These are phyloP conservation scores for Bipolaris sorokiniana DNA, from an alignment of 2,329 filamentous ascomycete genomes.

Conservation along the genomic window DNA sequence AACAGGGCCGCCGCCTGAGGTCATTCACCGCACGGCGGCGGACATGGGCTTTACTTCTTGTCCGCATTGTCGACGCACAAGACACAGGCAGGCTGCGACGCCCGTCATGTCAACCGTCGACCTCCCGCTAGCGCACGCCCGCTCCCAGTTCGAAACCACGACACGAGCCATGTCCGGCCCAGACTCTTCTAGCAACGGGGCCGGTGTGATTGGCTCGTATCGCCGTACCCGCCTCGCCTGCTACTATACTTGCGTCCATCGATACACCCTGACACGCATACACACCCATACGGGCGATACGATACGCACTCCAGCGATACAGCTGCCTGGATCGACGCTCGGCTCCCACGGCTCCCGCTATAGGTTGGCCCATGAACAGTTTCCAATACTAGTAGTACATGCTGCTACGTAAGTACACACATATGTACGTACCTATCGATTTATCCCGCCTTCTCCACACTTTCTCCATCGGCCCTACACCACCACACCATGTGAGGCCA, in stretches of 20 bases:
- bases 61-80: conserved; percentile 29
- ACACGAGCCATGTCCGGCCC: conserved; percentile 11
- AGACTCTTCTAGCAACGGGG: conserved; percentile 15
- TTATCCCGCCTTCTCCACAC: background rate
- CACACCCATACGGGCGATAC: too few relatives aligned
- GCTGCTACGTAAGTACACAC: too few relatives aligned
- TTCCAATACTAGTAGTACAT: too few relatives aligned
- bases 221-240: too few relatives aligned
- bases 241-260: too few relatives aligned
- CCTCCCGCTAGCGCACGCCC: conserved; percentile 23
- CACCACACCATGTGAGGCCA: background rate
- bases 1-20: conserved; percentile 9
- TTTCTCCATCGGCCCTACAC: background rate
- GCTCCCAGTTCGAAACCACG: conserved; percentile 16
- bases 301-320: too few relatives aligned
- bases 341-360: too few relatives aligned
- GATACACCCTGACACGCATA: too few relatives aligned
- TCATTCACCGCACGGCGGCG: conserved; percentile 8
- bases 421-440: too few relatives aligned
- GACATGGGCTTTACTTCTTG: conserved; percentile 9
- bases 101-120: conserved; percentile 23
- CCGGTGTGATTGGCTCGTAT: conserved; percentile 20
- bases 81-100: conserved; percentile 17
- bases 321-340: too few relatives aligned
- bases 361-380: too few relatives aligned